Evolutionary conservation across 805 yeast genomes (phyloP).

Genomic region (Zygosaccharomyces siamensis): DNA sequence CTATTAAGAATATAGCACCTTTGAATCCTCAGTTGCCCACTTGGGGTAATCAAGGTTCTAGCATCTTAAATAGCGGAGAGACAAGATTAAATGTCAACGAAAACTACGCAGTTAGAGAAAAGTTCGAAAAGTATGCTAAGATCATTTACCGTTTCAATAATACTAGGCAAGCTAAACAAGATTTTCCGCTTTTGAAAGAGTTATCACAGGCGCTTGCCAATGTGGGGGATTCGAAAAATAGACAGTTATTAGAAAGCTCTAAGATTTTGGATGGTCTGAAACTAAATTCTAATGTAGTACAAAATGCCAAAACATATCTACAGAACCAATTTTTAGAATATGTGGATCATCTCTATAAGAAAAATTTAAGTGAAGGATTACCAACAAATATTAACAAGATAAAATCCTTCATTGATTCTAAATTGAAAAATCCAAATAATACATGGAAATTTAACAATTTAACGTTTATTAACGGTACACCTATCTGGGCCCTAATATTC

Average conservation of each 20-base stretch:
- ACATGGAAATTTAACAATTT: conserved; percentile 51
- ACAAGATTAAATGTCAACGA: conserved; percentile 42
- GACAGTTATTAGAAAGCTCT: conserved; percentile 74
- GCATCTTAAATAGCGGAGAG: conserved; percentile 29
- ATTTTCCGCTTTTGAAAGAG: conserved; percentile 55
- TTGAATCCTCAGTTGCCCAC: conserved; percentile 17
- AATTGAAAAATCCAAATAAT: conserved; percentile 41
- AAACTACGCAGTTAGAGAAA: conserved; percentile 41
- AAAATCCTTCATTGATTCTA: conserved; percentile 50
- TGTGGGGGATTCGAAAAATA: conserved; percentile 58
- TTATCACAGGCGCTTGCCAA: conserved; percentile 56
- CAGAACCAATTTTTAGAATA: conserved; percentile 75
- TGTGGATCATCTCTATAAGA: conserved; percentile 58
- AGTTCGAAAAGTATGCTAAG: conserved; percentile 71
- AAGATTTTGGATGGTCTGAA: conserved; percentile 48
- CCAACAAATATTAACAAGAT: conserved; percentile 73
- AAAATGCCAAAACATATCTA: conserved; percentile 54
- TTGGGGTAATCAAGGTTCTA: conserved; percentile 33
- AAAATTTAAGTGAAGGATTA: conserved; percentile 55
- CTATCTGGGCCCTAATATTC: conserved; percentile 91
- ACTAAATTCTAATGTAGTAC: conserved; percentile 39
- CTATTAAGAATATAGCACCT: conserved; percentile 12
- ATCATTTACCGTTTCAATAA: conserved; percentile 68
- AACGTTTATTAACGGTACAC: conserved; percentile 70
- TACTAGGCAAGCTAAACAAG: conserved; percentile 47